Conservation (phyloP, 208 protist genomes). For the Acanthamoeba triangularis region DNA sequence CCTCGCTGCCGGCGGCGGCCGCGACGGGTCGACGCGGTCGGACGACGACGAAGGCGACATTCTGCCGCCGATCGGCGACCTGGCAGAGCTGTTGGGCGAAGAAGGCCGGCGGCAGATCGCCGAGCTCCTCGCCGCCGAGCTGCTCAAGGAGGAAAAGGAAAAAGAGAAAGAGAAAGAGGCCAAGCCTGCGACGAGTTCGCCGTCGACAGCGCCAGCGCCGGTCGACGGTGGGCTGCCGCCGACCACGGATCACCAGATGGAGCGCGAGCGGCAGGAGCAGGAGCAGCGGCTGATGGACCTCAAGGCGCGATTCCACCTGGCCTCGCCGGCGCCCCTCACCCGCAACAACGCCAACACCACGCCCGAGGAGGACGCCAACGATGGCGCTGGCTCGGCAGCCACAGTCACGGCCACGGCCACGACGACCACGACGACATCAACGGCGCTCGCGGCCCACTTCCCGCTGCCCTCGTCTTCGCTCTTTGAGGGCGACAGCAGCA, state of each 20-base stretch:
- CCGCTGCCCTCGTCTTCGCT: slow-evolving; percentile 13
- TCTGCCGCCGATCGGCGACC: background rate
- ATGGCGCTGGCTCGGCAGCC: too few species aligned
- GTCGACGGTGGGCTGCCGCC: background rate
- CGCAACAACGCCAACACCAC: slow-evolving; percentile 1
- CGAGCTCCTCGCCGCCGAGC: background rate
- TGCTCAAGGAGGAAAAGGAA: background rate
- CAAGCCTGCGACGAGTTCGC: background rate
- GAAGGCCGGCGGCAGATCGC: background rate
- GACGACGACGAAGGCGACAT: background rate
- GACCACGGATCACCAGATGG: background rate
- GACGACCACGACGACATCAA: too few species aligned
- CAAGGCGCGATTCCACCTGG: slow-evolving; percentile 17
- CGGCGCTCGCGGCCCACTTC: background rate
- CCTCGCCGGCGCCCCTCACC: background rate
- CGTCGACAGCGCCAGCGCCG: too few species aligned
- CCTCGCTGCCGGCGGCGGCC: background rate
- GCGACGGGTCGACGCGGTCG: too few species aligned
- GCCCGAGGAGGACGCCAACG: background rate
- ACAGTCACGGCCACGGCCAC: background rate
- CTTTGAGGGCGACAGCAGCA: background rate
- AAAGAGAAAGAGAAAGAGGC: background rate
- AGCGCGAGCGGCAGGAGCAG: slow-evolving; percentile 6
- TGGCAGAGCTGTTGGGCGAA: background rate
- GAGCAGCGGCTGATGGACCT: slow-evolving; percentile 18